Evolutionary conservation across 345 rosid species (phyloP).

Genomic region (Brassica incana): DNA sequence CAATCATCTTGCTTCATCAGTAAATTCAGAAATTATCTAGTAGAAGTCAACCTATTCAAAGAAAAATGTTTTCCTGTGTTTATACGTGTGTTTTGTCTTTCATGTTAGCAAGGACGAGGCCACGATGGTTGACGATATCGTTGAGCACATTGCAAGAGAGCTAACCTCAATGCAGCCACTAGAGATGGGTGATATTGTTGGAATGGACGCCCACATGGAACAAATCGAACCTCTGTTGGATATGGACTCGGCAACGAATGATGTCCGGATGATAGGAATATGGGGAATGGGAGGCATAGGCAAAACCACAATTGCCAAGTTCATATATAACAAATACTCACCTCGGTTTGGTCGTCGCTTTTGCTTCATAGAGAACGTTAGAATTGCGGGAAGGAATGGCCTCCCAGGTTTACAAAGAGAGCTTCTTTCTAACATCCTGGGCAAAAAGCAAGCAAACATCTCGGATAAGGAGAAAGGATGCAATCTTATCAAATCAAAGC

Average conservation of each 20-base stretch:
- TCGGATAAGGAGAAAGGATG: neutral
- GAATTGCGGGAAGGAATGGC: neutral
- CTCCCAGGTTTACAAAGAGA: neutral
- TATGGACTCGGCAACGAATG: neutral
- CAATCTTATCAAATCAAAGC: neutral
- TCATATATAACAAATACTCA: neutral
- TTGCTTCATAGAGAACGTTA: neutral
- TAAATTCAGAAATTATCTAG: neutral
- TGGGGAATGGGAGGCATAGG: constrained; percentile 12
- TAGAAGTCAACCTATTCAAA: neutral
- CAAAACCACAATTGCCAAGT: neutral
- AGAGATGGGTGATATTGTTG: neutral
- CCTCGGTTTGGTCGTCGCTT: neutral
- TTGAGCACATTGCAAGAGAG: neutral
- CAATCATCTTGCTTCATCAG: neutral
- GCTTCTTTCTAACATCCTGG: constrained; percentile 2
- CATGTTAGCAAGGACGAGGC: neutral
- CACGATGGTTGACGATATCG: neutral
- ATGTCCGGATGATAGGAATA: constrained; percentile 15
- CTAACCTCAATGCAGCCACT: neutral
- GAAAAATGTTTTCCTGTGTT: neutral
- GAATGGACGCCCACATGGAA: constrained; percentile 6
- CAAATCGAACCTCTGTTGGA: neutral
- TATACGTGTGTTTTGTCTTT: neutral
- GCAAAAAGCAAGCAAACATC: neutral